phyloP scores from a whole-genome alignment of 495 filamentous ascomycete species.

The Penicillium samsonianum region DNA sequence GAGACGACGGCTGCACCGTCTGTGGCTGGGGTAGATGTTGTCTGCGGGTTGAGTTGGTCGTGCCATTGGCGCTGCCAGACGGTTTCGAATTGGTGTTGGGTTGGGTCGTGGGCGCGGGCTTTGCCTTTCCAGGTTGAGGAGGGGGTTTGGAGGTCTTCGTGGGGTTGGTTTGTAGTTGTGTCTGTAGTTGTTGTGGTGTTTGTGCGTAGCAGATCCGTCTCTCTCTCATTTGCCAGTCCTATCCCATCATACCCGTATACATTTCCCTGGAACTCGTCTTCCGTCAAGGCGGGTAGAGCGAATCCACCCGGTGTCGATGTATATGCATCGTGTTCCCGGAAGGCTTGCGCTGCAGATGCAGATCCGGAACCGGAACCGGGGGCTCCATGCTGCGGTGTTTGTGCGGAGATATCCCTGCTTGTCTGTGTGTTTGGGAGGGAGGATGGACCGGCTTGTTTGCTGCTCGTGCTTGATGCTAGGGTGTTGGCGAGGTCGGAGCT shows the following conservation, averaged over 20 bases:
- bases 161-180: not conserved
- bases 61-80: slow-evolving; percentile 21
- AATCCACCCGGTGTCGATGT: slow-evolving; percentile 19
- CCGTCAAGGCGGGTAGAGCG: slow-evolving; percentile 28
- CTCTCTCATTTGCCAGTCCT: no score
- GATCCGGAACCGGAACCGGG: not conserved
- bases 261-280: slow-evolving; percentile 37
- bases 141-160: slow-evolving; percentile 8
- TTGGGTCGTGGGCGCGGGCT: slow-evolving; percentile 19
- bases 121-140: slow-evolving; percentile 37
- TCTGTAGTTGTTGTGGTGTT: not conserved
- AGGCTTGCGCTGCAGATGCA: slow-evolving; percentile 14
- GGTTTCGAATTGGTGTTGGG: slow-evolving; percentile 21
- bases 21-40: not conserved
- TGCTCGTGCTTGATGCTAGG: slow-evolving; percentile 25
- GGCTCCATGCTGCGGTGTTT: slow-evolving; percentile 15
- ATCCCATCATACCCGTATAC: not conserved
- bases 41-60: not conserved
- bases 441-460: slow-evolving; percentile 28
- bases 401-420: slow-evolving; percentile 7
- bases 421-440: slow-evolving; percentile 6
- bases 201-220: no score
- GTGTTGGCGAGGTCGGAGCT: slow-evolving; percentile 29
- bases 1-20: slow-evolving; percentile 49
- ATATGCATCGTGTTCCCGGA: slow-evolving; percentile 14